Conservation (phyloP, 306 rosid genomes). For the Dalbergia oliveri region DNA sequence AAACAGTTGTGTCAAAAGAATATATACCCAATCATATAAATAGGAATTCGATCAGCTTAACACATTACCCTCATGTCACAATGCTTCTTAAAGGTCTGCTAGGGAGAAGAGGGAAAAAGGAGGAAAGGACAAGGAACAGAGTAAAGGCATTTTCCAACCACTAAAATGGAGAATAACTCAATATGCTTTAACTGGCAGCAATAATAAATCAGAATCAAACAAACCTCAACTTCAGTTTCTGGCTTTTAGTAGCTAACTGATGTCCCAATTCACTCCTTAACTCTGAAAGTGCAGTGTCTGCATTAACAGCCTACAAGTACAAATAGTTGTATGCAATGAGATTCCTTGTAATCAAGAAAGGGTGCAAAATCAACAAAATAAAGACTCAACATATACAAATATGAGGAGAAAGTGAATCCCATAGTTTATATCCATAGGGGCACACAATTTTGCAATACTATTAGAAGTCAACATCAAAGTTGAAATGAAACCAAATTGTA, state of each 20-base stretch:
- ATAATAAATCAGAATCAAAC: conserved; percentile 34
- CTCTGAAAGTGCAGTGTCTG: conserved; percentile 65
- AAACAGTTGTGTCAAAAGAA: not conserved
- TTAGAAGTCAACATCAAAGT: not conserved
- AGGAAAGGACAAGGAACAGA: not conserved
- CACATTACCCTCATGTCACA: not conserved
- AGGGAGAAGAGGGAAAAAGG: not conserved
- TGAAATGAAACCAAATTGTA: not conserved
- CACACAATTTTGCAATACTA: not conserved
- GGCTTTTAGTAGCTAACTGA: conserved; percentile 83
- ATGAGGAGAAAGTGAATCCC: not conserved
- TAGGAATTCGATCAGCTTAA: not conserved
- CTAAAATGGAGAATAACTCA: conserved; percentile 9
- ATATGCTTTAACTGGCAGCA: not conserved
- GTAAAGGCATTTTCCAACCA: conserved; percentile 14
- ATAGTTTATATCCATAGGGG: not conserved
- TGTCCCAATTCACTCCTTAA: conserved; percentile 90
- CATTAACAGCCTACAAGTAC: conserved; percentile 75
- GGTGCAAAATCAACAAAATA: not conserved
- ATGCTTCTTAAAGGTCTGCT: not conserved
- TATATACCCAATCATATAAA: not conserved
- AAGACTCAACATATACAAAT: conserved; percentile 1
- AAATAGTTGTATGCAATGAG: conserved; percentile 33
- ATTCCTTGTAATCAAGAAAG: not conserved
- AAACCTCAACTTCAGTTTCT: conserved; percentile 71